Percentiles rank a stretch among this genome's conserved stretches.
These are phyloP conservation scores for Diplodia corticola DNA, from an alignment of 2,329 filamentous ascomycete species.

Conservation along the genomic window DNA sequence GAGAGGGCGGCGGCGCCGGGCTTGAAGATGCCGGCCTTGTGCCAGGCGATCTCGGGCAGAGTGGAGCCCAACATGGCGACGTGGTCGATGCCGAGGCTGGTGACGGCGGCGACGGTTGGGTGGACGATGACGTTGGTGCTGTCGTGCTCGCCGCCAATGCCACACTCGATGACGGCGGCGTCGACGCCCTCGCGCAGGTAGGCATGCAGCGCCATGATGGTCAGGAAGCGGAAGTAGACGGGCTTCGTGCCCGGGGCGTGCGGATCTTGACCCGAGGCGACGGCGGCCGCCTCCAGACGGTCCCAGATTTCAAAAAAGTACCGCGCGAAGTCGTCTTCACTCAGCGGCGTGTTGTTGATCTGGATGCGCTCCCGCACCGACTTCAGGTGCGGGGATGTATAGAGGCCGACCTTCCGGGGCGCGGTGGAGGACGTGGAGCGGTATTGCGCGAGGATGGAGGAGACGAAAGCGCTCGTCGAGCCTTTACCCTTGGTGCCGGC, in stretches of 20 bases:
- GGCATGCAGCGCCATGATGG: constrained; percentile 80
- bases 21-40: constrained; percentile 89
- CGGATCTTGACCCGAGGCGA: constrained; percentile 52
- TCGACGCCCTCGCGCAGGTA: constrained; percentile 76
- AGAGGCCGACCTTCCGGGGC: constrained; percentile 68
- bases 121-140: constrained; percentile 80
- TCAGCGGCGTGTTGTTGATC: constrained; percentile 71
- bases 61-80: constrained; percentile 76
- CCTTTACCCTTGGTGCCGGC: constrained; percentile 95
- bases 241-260: constrained; percentile 66
- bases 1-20: constrained; percentile 63
- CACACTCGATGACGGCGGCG: constrained; percentile 84
- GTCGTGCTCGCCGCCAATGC: constrained; percentile 91
- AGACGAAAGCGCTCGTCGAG: constrained; percentile 80
- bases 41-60: constrained; percentile 82
- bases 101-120: constrained; percentile 71
- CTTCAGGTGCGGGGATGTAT: constrained; percentile 82
- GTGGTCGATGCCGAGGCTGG: constrained; percentile 84
- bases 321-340: constrained; percentile 66
- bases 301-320: constrained; percentile 90
- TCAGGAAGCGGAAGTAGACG: constrained; percentile 89
- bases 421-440: constrained; percentile 41
- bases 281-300: constrained; percentile 56
- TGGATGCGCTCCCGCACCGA: constrained; percentile 83
- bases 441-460: constrained; percentile 72